A percentile compares a stretch with the other conserved stretches of the same genome.
Conservation (phyloP, 306 rosid genomes). For the Senna siamea region DNA sequence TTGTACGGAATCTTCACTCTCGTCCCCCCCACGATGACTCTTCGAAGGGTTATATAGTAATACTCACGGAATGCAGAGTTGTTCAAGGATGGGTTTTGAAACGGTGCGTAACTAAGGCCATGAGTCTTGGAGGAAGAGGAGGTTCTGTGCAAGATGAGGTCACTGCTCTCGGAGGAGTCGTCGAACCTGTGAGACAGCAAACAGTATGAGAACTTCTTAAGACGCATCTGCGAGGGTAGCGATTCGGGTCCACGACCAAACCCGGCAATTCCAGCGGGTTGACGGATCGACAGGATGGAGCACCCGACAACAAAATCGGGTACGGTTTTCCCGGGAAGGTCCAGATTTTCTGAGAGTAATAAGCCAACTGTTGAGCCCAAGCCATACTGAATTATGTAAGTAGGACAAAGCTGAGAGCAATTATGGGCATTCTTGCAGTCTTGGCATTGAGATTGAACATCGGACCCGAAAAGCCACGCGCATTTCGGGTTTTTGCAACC, state of each 20-base stretch:
- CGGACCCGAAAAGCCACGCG: slow-evolving; percentile 53
- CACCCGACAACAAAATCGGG: slow-evolving; percentile 64
- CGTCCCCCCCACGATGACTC: slow-evolving; percentile 57
- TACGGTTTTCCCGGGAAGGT: slow-evolving; percentile 49
- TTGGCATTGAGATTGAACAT: slow-evolving; percentile 47
- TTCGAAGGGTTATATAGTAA: slow-evolving; percentile 59
- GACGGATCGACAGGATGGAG: slow-evolving; percentile 62
- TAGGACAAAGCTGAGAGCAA: slow-evolving; percentile 61
- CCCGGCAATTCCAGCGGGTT: slow-evolving; percentile 79
- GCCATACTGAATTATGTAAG: slow-evolving; percentile 65
- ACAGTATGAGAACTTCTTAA: slow-evolving; percentile 68
- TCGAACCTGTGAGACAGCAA: slow-evolving; percentile 60
- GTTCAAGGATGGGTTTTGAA: slow-evolving; percentile 51
- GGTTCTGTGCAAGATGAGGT: slow-evolving; percentile 47
- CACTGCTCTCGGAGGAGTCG: slow-evolving; percentile 52
- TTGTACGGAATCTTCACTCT: slow-evolving; percentile 57
- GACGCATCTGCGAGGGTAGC: slow-evolving; percentile 69
- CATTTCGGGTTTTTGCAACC: slow-evolving; percentile 79
- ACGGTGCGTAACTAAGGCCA: slow-evolving; percentile 63
- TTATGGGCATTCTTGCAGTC: slow-evolving; percentile 30
- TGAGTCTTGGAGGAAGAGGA: neutral
- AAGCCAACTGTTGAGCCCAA: slow-evolving; percentile 67
- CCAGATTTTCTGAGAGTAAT: slow-evolving; percentile 61
- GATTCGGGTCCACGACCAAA: slow-evolving; percentile 75
- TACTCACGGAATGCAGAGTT: slow-evolving; percentile 47